These are phyloP conservation scores for Halophytophthora batemanensis DNA, from an alignment of 352 stramenopile genomes.

Conservation along the genomic window DNA sequence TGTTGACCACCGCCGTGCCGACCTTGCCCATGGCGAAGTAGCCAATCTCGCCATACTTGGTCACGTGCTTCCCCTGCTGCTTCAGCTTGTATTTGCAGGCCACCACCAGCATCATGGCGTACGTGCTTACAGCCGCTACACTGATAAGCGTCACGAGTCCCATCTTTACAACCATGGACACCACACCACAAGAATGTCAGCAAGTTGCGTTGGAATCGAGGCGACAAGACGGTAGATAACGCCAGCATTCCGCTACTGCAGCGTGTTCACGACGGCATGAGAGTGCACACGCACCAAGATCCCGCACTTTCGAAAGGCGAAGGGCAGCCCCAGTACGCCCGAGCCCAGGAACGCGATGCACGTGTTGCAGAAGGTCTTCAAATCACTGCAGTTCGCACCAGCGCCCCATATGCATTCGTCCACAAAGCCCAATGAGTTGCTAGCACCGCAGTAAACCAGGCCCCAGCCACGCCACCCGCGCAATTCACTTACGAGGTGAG, in stretches of 20 bases:
- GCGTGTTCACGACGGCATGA: slow-evolving; percentile 3
- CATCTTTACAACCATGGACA: slow-evolving; percentile 27
- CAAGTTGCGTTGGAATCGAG: background rate
- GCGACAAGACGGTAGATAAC: too few species aligned
- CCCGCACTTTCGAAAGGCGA: slow-evolving; percentile 86
- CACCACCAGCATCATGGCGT: slow-evolving; percentile 75
- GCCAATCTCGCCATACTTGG: slow-evolving; percentile 87
- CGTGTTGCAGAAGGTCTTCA: slow-evolving; percentile 68
- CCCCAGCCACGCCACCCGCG: background rate
- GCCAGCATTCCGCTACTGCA: background rate
- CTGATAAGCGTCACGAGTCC: slow-evolving; percentile 49
- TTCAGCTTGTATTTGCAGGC: slow-evolving; percentile 80
- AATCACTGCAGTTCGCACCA: slow-evolving; percentile 27
- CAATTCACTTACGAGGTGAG: slow-evolving; percentile 39
- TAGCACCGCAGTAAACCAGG: background rate
- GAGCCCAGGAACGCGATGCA: slow-evolving; percentile 92
- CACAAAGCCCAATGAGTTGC: background rate
- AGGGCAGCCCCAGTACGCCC: slow-evolving; percentile 87
- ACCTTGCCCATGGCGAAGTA: slow-evolving; percentile 62
- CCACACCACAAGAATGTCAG: background rate
- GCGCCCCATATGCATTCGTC: background rate
- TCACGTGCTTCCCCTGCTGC: slow-evolving; percentile 38
- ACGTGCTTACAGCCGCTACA: slow-evolving; percentile 58
- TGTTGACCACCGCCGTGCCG: slow-evolving; percentile 78
- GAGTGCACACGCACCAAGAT: slow-evolving; percentile 53